Base-by-base conservation (phyloP, 352 stramenopile species). In the Saprolegnia parasitica region DNA sequence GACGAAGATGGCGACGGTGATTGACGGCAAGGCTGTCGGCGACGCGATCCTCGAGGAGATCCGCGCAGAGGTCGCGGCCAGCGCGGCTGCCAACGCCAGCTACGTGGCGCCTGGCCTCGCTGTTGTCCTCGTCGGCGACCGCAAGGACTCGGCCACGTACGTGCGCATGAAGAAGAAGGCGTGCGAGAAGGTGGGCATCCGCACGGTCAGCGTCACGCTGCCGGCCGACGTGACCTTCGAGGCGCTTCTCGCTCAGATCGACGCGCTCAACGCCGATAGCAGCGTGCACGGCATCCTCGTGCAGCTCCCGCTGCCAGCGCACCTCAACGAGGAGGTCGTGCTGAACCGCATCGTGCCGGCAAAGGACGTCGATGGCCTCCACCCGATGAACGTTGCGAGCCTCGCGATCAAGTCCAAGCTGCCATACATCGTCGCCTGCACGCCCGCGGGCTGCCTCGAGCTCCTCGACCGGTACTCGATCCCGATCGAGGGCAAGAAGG, bases 311-410 rank as follows among this genome's bases (percentile, higher is more conserved):
- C 72, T 94, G 42, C 83, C 86, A 20, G 71, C 66, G 50, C 80
- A 87, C 40, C 68, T 99, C 16, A 83, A 99, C 73, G 89, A 98
- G 64, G 81, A 93, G 67, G 72, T 68, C 46, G 96, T 99, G 40
- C 93, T 99, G 49, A 81, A 97, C 60, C 77, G 80, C 6, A 98
- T 99, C 64, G 77, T 76, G n/a, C 79, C 87, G 21, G 79, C 84
- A 67, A 99, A 99, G 77, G 98, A 99, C 78, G 98, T 99, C 45
- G 98, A 99, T 76, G 98, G 98, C 0, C 86, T 99, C 26, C 95
- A 99, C 73, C 96, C 97, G 46, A 84, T 97, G 62, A 99, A 99
- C 82, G 90, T 98, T 5, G 97, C 96, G 16, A 84, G 96, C 65
- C 79, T 99, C 10, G 79, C 87, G 47, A 91, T 92, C 78, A 84